A percentile compares a stretch with the other conserved stretches of the same genome.
Evolutionary conservation across 306 rosid genomes (phyloP).

Genomic region (Lathyrus tuberosus): DNA sequence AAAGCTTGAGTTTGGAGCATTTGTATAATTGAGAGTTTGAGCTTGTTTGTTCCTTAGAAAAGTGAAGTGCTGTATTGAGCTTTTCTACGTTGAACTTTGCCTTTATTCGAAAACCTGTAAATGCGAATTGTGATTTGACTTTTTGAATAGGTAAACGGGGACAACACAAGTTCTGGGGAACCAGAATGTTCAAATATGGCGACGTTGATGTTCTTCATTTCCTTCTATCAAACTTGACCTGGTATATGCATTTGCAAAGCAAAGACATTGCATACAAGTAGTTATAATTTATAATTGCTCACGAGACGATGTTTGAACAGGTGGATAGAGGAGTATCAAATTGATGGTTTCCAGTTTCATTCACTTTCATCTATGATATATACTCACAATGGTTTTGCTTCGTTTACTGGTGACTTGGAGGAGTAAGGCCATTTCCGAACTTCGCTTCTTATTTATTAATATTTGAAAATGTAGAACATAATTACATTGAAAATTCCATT

Average conservation of each 20-base stretch:
- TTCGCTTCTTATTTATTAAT: constrained; percentile 19
- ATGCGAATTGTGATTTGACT: constrained; percentile 31
- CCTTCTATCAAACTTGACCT: constrained; percentile 91
- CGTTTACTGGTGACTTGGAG: constrained; percentile 93
- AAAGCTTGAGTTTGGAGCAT: no score
- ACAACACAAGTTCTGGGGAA: constrained; percentile 93
- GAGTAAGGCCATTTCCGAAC: constrained; percentile 68
- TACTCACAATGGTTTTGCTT: constrained; percentile 96
- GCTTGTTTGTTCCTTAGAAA: not conserved
- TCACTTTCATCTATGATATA: constrained; percentile 92
- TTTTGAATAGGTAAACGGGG: constrained; percentile 83
- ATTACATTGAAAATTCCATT: constrained; percentile 25
- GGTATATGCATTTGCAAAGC: constrained; percentile 59
- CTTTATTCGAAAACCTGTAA: constrained; percentile 11
- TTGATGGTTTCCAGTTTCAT: constrained; percentile 95
- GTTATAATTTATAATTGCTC: constrained; percentile 15
- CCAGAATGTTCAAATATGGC: constrained; percentile 89
- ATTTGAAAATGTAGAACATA: constrained; percentile 1
- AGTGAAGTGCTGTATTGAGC: not conserved
- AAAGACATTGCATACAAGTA: constrained; percentile 26
- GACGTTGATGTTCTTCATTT: constrained; percentile 88
- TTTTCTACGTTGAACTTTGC: constrained; percentile 20
- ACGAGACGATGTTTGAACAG: constrained; percentile 55
- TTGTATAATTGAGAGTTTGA: not conserved
- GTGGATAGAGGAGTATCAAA: constrained; percentile 89